Evolutionary conservation across 345 rosid species (phyloP).

Genomic region (Leavenworthia alabamica): DNA sequence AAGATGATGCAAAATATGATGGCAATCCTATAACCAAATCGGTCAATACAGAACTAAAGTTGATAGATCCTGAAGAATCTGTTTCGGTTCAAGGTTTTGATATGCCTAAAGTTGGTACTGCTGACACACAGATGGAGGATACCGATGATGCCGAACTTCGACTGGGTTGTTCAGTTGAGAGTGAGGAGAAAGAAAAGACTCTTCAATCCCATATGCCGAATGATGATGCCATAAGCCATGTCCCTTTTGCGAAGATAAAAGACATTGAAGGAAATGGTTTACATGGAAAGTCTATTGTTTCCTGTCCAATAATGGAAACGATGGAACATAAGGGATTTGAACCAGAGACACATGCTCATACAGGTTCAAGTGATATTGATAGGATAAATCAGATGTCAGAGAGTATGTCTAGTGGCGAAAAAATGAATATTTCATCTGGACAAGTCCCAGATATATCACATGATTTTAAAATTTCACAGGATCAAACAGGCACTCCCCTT

Average conservation of each 20-base stretch:
- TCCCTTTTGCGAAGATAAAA: not conserved
- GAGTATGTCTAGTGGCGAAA: not conserved
- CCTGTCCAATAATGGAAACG: slow-evolving; percentile 12
- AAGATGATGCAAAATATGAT: slow-evolving; percentile 4
- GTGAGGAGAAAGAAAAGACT: slow-evolving; percentile 6
- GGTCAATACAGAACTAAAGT: slow-evolving; percentile 7
- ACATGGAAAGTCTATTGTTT: slow-evolving; percentile 2
- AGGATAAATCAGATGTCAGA: not conserved
- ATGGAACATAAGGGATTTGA: slow-evolving; percentile 4
- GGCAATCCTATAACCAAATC: slow-evolving; percentile 14
- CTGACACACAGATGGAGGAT: slow-evolving; percentile 26
- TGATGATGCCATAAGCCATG: not conserved
- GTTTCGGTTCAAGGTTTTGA: slow-evolving; percentile 12
- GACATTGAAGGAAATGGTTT: slow-evolving; percentile 4
- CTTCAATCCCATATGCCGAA: not conserved
- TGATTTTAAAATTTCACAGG: slow-evolving; percentile 9
- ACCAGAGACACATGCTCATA: not conserved
- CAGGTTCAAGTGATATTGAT: slow-evolving; percentile 3
- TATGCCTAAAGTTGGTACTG: not conserved
- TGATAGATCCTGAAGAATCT: slow-evolving; percentile 20
- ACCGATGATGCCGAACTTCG: not conserved
- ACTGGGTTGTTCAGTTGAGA: slow-evolving; percentile 11
- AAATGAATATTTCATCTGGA: not conserved
- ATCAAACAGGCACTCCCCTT: slow-evolving; percentile 10
- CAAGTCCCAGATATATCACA: not conserved